phyloP scores from a whole-genome alignment of 2,329 filamentous ascomycete genomes.

The Boeremia lycopersici region DNA sequence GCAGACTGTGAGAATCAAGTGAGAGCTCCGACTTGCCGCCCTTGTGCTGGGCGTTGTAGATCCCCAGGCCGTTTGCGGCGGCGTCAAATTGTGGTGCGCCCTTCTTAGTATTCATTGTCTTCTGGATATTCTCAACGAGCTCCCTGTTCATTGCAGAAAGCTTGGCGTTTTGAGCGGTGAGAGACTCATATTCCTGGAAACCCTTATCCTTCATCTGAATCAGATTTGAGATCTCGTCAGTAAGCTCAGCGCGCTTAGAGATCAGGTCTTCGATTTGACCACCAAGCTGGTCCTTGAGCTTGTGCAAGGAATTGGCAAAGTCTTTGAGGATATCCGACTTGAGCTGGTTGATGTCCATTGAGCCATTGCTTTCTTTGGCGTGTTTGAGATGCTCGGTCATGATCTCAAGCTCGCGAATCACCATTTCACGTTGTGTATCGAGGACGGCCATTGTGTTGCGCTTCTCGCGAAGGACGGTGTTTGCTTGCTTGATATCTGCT shows the following conservation, averaged over 20 bases:
- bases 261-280: constrained; percentile 85
- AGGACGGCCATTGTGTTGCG: constrained; percentile 93
- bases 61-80: constrained; percentile 65
- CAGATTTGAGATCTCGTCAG: constrained; percentile 83
- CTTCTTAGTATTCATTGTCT: constrained; percentile 76
- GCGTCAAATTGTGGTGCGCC: constrained; percentile 55
- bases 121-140: constrained; percentile 91
- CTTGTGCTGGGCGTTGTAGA: constrained; percentile 56
- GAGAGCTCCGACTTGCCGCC: constrained; percentile 47
- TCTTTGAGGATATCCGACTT: constrained; percentile 67
- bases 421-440: constrained; percentile 93
- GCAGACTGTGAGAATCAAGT: constrained; percentile 49
- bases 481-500: constrained; percentile 73
- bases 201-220: constrained; percentile 89
- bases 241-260: constrained; percentile 79
- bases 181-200: constrained; percentile 91
- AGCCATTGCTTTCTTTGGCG: constrained; percentile 79
- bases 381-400: constrained; percentile 86
- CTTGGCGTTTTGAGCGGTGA: constrained; percentile 93
- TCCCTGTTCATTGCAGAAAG: constrained; percentile 95
- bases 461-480: constrained; percentile 89
- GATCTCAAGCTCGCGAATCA: constrained; percentile 88
- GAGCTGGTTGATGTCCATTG: constrained; percentile 76
- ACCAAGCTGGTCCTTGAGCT: constrained; percentile 79
- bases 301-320: constrained; percentile 66